Evolutionary conservation across 371 early-diverging fungal genomes (phyloP).

Genomic region (Rhizopus sp.): DNA sequence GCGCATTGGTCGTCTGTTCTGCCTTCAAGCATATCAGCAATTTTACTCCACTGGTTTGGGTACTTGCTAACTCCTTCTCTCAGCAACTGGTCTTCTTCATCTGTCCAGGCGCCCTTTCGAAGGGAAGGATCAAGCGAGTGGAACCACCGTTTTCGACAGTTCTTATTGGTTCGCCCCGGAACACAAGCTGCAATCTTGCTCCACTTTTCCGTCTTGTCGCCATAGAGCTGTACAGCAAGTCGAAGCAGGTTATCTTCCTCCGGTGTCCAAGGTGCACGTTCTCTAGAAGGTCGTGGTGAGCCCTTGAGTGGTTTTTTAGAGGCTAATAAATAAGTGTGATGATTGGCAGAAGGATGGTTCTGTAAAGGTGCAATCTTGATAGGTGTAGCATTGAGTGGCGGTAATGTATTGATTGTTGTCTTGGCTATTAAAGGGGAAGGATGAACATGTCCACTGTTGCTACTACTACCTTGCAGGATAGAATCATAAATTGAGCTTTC

Average conservation of each 20-base stretch:
- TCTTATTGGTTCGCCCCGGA: slow-evolving; percentile 80
- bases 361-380: slow-evolving; percentile 23
- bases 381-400: slow-evolving; percentile 25
- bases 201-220: slow-evolving; percentile 83
- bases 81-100: slow-evolving; percentile 73
- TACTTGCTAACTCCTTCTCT: slow-evolving; percentile 67
- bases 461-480: not conserved
- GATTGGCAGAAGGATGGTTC: slow-evolving; percentile 14
- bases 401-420: slow-evolving; percentile 6
- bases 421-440: slow-evolving; percentile 1
- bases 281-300: slow-evolving; percentile 18
- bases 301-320: slow-evolving; percentile 20
- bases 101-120: slow-evolving; percentile 80
- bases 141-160: slow-evolving; percentile 83
- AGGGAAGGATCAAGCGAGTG: slow-evolving; percentile 79
- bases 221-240: slow-evolving; percentile 72
- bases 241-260: slow-evolving; percentile 75
- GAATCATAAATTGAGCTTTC: not conserved
- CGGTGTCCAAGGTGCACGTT: slow-evolving; percentile 67
- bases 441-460: not conserved
- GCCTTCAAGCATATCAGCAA: slow-evolving; percentile 76
- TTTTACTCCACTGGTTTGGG: slow-evolving; percentile 78
- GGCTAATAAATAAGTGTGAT: slow-evolving; percentile 25
- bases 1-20: slow-evolving; percentile 86
- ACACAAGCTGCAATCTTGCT: slow-evolving; percentile 79